Evolutionary conservation across 371 early-diverging fungal species (phyloP).

Genomic region (Syncephalastrum contaminatum): DNA sequence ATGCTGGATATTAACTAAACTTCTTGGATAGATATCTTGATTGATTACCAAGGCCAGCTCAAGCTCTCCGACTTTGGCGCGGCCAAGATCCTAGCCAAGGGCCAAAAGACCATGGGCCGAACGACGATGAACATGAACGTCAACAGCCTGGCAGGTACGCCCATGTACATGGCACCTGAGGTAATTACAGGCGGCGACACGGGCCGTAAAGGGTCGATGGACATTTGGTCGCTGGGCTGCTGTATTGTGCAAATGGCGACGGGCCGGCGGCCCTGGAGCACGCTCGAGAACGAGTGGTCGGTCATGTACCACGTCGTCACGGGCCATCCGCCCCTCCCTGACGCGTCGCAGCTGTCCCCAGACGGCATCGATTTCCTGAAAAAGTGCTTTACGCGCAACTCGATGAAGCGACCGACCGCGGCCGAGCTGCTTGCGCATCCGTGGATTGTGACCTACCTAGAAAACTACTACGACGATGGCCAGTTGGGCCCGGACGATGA

Average conservation of each 20-base stretch:
- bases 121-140: slow-evolving; percentile 60
- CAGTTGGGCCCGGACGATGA: slow-evolving; percentile 5
- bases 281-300: slow-evolving; percentile 93
- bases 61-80: slow-evolving; percentile 93
- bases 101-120: slow-evolving; percentile 72
- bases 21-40: slow-evolving; percentile 61
- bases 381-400: slow-evolving; percentile 76
- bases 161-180: slow-evolving; percentile 98
- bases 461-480: slow-evolving; percentile 25
- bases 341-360: slow-evolving; percentile 58
- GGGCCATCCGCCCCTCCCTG: slow-evolving; percentile 74
- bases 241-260: slow-evolving; percentile 95
- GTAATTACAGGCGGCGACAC: slow-evolving; percentile 83
- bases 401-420: slow-evolving; percentile 76
- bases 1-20: not conserved
- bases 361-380: slow-evolving; percentile 76
- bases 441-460: slow-evolving; percentile 64
- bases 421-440: slow-evolving; percentile 70
- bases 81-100: slow-evolving; percentile 80
- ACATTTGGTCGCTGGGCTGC: slow-evolving; percentile 95
- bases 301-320: slow-evolving; percentile 85
- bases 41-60: slow-evolving; percentile 77
- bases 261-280: slow-evolving; percentile 91
- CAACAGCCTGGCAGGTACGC: slow-evolving; percentile 87
- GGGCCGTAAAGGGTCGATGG: slow-evolving; percentile 81